These are phyloP conservation scores for Aspergillus carbonarius DNA, from an alignment of 2,329 filamentous ascomycete species.

Conservation along the genomic window DNA sequence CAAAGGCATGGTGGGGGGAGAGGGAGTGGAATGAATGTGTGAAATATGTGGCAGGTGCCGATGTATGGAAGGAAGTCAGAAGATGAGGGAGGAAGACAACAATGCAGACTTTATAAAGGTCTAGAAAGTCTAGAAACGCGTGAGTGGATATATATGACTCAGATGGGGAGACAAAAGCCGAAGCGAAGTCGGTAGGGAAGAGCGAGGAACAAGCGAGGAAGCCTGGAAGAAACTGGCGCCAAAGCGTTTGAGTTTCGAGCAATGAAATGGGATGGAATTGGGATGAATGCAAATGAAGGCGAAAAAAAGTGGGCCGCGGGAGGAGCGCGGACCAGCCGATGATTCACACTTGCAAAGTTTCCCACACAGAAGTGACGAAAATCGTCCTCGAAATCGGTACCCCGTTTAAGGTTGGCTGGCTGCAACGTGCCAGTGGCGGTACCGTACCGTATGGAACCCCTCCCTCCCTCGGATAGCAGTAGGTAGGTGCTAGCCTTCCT, in stretches of 20 bases:
- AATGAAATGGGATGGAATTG: background rate
- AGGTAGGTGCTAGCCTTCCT: too few species aligned
- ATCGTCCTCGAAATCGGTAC: too few species aligned
- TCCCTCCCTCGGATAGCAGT: too few species aligned
- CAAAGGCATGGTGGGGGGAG: slow-evolving; percentile 39
- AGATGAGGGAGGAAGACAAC: background rate
- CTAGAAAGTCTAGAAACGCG: background rate
- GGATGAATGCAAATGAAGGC: background rate
- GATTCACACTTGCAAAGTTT: background rate
- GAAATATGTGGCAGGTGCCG: background rate
- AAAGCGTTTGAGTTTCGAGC: too few species aligned
- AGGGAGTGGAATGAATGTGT: background rate
- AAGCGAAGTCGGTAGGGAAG: background rate
- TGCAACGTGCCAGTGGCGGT: slow-evolving; percentile 1
- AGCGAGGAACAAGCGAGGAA: background rate
- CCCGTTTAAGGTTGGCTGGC: background rate
- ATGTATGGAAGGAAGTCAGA: background rate
- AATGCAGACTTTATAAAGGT: background rate
- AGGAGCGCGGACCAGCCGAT: slow-evolving; percentile 1
- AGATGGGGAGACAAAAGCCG: background rate
- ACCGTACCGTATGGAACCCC: background rate
- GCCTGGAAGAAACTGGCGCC: background rate
- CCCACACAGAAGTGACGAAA: too few species aligned
- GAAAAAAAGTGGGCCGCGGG: background rate
- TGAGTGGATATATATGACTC: background rate